phyloP scores from a whole-genome alignment of 371 early-diverging fungal species.

The Massospora cicadina region DNA sequence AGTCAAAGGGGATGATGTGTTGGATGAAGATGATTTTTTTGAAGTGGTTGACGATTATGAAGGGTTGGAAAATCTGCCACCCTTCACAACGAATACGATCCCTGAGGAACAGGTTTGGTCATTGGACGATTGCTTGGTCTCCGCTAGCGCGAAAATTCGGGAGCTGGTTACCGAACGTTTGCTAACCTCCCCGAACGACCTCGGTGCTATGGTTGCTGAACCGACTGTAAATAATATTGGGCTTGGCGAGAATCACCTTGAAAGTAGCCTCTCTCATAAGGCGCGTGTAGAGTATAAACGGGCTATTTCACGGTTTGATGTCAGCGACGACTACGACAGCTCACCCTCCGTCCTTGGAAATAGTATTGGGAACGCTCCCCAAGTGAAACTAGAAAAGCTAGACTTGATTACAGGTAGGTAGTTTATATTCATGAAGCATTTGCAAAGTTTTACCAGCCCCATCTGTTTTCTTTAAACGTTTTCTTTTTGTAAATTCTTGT shows the following conservation, averaged over 20 bases:
- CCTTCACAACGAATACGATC: not conserved
- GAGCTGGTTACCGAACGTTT: not conserved
- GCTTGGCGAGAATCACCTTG: not conserved
- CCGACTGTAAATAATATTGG: not conserved
- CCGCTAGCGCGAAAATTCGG: not conserved
- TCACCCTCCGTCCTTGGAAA: not conserved
- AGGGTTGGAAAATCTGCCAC: not conserved
- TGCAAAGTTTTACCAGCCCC: too few species aligned
- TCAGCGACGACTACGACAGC: not conserved
- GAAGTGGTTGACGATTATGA: not conserved
- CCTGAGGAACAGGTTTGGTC: not conserved
- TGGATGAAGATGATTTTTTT: not conserved
- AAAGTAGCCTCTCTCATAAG: too few species aligned
- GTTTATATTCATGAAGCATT: too few species aligned
- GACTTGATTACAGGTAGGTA: not conserved
- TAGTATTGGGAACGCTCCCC: not conserved
- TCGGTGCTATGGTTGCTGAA: not conserved
- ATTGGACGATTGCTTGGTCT: not conserved
- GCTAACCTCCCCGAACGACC: not conserved
- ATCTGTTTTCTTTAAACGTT: too few species aligned
- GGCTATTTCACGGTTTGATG: not conserved
- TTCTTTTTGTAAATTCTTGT: not conserved
- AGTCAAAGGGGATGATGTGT: not conserved
- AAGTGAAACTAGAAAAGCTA: not conserved
- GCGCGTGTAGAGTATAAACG: not conserved